Evolutionary conservation across 177 flowering plant species (phyloP), one percentile per base, ranked within the genome.

Genomic region (Vitis hybrid): DNA sequence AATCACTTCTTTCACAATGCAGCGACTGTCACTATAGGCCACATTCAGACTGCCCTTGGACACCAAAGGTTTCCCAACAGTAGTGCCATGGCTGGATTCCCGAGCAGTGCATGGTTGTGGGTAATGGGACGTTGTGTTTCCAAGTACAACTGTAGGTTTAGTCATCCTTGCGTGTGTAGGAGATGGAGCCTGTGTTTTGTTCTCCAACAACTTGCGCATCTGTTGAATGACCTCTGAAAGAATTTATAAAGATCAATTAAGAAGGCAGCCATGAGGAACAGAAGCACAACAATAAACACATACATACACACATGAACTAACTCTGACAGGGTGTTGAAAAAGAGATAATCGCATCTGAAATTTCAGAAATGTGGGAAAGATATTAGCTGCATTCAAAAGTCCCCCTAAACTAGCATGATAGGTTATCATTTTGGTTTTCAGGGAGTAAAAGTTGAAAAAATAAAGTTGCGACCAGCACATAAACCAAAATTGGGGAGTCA

Each of bases 161-260:
- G 40, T 57, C 30, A 34, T 62, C 71, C 56, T 82, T 5, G 56
- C 72, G 56, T 30, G 52, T 2, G 45, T 21, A 52, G 75, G 51
- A 40, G 72, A 70, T 59, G 32, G 51, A 55, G 65, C 61, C 60
- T 65, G 74, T 70, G 67, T 79, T 68, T 13, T 77, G 62, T 74
- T 80, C 60, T 80, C 83, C 69, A 83, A 66, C 64, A 80, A 64
- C 32, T 56, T 63, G 32, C 72, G 67, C 88, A 86, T 88, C 62
- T 82, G 77, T 75, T 79, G 78, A 34, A 80, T 77, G 76, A 86
- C 87, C 79, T 81, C 92, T 86, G 86, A 66, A 70, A 77, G 2
- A 61, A 65, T 50, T 50, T 17, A 3, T 14, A 21, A 30, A 51
- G 67, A 61, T 3, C 67, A 64, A 52, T 18, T 13, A 64, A 17